phyloP scores from a whole-genome alignment of 305 asterid genomes.

The Striga hermonthica region DNA sequence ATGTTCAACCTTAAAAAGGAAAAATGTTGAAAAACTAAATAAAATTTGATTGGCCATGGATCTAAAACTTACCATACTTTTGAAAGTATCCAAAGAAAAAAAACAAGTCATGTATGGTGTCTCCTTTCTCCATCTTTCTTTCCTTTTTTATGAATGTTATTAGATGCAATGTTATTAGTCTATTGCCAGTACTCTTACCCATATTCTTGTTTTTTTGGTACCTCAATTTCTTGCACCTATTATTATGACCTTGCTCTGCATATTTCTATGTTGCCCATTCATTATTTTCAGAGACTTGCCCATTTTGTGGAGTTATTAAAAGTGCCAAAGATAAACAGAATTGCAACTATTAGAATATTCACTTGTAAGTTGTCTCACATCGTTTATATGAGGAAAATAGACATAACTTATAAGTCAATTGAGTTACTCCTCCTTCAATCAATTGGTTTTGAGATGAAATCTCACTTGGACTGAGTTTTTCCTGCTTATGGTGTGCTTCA shows the following conservation, averaged over 20 bases:
- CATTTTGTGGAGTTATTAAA: background rate
- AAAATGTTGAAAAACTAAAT: background rate
- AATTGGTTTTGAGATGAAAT: no score
- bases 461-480: no score
- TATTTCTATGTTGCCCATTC: background rate
- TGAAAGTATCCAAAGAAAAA: background rate
- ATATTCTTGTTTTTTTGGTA: background rate
- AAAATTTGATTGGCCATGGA: background rate
- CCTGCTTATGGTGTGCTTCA: no score
- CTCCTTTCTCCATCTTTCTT: background rate
- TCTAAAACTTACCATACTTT: background rate
- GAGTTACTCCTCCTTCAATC: no score
- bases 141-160: slow-evolving; percentile 8
- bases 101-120: slow-evolving; percentile 6
- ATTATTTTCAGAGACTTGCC: background rate
- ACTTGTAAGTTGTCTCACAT: no score
- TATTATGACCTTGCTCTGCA: background rate
- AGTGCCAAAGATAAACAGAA: background rate
- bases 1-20: background rate
- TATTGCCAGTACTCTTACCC: slow-evolving; percentile 5
- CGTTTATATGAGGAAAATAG: no score
- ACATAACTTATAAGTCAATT: no score
- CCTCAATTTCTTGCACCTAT: slow-evolving; percentile 28
- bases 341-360: no score
- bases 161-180: background rate